Percentiles rank a stretch among this genome's conserved stretches.
phyloP scores from a whole-genome alignment of 164 flowering plant genomes.

The Houttuynia cordata region DNA sequence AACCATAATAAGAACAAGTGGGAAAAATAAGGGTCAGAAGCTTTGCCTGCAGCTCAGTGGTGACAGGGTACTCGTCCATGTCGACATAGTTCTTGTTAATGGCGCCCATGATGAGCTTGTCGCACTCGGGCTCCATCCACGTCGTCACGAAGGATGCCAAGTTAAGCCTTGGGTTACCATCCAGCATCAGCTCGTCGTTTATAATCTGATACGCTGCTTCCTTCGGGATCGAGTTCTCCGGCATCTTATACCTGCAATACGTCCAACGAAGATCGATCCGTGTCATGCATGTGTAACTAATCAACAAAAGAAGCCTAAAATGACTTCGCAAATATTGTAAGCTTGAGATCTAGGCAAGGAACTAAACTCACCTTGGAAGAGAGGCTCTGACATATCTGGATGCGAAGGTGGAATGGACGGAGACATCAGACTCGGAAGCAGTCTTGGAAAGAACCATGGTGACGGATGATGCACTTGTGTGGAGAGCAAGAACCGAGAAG shows the following conservation, averaged over 20 bases:
- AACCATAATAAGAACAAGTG: no score
- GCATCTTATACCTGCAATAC: conserved; percentile 38
- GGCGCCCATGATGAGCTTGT: conserved; percentile 24
- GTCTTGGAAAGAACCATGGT: conserved; percentile 43
- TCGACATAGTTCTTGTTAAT: conserved; percentile 32
- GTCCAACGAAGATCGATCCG: neutral
- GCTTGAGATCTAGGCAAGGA: no score
- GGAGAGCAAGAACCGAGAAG: no score
- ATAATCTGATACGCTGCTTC: conserved; percentile 56
- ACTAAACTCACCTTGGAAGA: conserved; percentile 28
- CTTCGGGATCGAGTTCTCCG: conserved; percentile 51
- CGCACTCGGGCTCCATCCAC: conserved; percentile 37
- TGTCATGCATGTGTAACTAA: neutral
- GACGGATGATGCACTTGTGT: no score
- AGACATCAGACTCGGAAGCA: conserved; percentile 34
- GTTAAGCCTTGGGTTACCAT: conserved; percentile 50
- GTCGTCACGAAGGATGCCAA: conserved; percentile 42
- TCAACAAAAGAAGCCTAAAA: neutral
- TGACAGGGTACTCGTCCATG: conserved; percentile 34
- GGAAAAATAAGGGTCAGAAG: no score
- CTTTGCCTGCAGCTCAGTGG: conserved; percentile 36
- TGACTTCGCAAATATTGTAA: no score
- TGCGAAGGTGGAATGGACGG: conserved; percentile 49
- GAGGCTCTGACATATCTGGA: conserved; percentile 44
- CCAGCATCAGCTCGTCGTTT: conserved; percentile 49